phyloP scores from a whole-genome alignment of 345 rosid genomes.

The Rhodomyrtus tomentosa region DNA sequence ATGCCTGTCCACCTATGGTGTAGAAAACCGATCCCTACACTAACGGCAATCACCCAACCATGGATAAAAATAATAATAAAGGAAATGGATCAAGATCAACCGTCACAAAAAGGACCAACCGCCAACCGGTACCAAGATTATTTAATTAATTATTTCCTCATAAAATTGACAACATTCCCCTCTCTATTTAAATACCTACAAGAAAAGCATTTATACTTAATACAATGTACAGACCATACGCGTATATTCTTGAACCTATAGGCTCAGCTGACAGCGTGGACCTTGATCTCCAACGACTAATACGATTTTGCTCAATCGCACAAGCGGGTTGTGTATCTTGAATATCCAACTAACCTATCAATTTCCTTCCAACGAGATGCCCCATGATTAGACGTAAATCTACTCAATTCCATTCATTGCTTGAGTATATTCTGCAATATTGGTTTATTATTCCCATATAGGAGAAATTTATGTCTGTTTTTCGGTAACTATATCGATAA shows the following conservation, averaged over 20 bases:
- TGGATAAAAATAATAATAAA: not conserved
- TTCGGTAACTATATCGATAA: not conserved
- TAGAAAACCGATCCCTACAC: not conserved
- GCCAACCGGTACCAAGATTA: not conserved
- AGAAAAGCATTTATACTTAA: not conserved
- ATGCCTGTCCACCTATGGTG: not conserved
- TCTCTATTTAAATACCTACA: not conserved
- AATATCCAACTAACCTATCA: not conserved
- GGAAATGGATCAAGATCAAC: not conserved
- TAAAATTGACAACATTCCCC: not conserved
- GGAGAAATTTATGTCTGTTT: not conserved
- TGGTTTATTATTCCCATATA: not conserved
- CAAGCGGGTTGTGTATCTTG: too few species aligned
- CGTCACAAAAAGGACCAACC: not conserved
- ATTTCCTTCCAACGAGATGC: not conserved
- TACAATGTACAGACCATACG: not conserved
- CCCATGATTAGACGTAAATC: not conserved
- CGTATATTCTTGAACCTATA: not conserved
- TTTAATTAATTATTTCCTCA: not conserved
- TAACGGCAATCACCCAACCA: not conserved
- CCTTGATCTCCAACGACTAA: not conserved
- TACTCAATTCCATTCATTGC: not conserved
- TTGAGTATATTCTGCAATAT: not conserved
- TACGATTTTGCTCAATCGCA: too few species aligned
- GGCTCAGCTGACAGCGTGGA: not conserved